phyloP scores from a whole-genome alignment of 1,284 basidiomycete genomes.

The Pseudozyma flocculosa region DNA sequence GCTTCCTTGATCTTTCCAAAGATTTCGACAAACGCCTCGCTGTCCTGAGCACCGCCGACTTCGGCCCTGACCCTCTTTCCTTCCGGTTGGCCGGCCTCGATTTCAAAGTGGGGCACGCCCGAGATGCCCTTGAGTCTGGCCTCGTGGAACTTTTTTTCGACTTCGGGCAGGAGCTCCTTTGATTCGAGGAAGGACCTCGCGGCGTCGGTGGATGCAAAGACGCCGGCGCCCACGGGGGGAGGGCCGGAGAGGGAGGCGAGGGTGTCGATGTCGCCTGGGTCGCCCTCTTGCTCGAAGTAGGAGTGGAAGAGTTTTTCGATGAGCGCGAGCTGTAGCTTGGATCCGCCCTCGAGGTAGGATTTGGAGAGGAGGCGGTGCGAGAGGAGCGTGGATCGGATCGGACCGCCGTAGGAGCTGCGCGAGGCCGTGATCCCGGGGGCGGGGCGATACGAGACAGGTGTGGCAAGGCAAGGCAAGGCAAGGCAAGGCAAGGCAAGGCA shows the following conservation, averaged over 20 bases:
- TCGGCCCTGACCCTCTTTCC: background rate
- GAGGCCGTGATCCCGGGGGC: too few species aligned
- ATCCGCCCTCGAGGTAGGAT: constrained; percentile 5
- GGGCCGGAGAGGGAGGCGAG: constrained; percentile 1
- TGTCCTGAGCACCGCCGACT: background rate
- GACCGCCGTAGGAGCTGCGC: constrained; percentile 5
- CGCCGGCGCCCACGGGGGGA: background rate
- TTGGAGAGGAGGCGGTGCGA: constrained; percentile 6
- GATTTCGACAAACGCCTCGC: background rate
- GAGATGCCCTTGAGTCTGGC: constrained; percentile 2
- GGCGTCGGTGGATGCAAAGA: background rate
- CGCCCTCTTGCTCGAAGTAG: constrained; percentile 5
- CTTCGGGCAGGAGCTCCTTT: background rate
- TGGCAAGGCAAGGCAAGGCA: too few species aligned
- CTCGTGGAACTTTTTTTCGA: background rate
- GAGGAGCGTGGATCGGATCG: constrained; percentile 1
- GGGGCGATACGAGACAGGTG: background rate
- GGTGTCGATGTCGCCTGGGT: constrained; percentile 1
- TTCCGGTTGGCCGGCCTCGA: background rate
- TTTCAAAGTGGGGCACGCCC: constrained; percentile 12
- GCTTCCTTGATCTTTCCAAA: background rate
- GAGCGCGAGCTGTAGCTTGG: constrained; percentile 3
- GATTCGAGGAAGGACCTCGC: constrained; percentile 1
- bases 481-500: too few species aligned
- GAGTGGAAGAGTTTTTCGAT: constrained; percentile 4